Base-by-base conservation (phyloP, 78 protist species). In the Dictyostelium purpureum region DNA sequence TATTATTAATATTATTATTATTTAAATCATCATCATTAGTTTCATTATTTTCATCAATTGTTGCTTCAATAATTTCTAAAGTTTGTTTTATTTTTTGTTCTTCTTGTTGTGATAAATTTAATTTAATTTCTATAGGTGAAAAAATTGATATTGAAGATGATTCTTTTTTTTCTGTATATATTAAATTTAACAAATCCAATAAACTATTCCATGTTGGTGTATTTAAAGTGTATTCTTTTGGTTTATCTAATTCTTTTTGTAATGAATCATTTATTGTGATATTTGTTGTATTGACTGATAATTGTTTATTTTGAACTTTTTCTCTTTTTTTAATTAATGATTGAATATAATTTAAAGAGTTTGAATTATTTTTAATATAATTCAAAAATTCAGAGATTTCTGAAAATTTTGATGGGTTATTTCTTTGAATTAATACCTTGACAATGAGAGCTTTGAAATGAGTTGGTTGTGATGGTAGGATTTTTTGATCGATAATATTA, bases 261-360 rank as follows among this genome's bases (percentile, higher is more conserved):
- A n/a, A n/a, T n/a, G n/a, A n/a, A n/a, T 28, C 26, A 6, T 9
- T 24, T 21, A 31, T 6, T n/a, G 65, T 56, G 31, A 24, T 56
- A n/a, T 2, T 56, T 5, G 65, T 56, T 6, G 65, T 31, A 18
- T 33, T 26, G 16, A 4, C 4, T 61, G 37, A 11, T 5, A n/a
- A 54, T 28, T 33, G 24, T 40, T 16, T 21, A 37, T 37, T 11
- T 67, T 33, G 76, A 38, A 71, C 3, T 26, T 26, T 71, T 19
- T 71, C 78, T 26, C 59, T 38, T 26, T 71, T 33, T 43, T 71
- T 71, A 37, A 71, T 43, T 43, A 71, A 40, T n/a, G 78, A 71
- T 71, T 71, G 78, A 11, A 43, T 45, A 45, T 71, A 71, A 5
- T 33, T 24, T 24, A 24, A 14, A 37, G 78, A 43, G 26, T 43